These are phyloP conservation scores for Diaporthe citri DNA, from an alignment of 2,329 filamentous ascomycete genomes.

Conservation along the genomic window DNA sequence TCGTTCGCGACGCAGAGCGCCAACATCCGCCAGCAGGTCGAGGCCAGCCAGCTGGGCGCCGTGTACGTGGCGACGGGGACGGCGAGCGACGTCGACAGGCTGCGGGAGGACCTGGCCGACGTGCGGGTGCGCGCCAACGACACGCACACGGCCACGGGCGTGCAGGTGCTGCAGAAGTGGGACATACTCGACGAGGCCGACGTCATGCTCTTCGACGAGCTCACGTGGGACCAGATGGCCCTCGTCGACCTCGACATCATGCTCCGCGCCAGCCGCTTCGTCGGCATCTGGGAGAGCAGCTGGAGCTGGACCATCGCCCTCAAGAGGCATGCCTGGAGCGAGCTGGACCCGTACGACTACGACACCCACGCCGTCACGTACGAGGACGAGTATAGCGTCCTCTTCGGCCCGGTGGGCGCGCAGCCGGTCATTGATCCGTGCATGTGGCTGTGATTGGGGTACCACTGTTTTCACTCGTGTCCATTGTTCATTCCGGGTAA, in stretches of 20 bases:
- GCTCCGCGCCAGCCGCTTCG: constrained; percentile 38
- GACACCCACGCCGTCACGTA: constrained; percentile 22
- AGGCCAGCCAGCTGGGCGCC: constrained; percentile 28
- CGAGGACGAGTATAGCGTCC: constrained; percentile 35
- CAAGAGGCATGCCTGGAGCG: constrained; percentile 37
- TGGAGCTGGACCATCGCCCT: constrained; percentile 39
- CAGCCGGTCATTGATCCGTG: constrained; percentile 36
- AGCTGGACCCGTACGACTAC: constrained; percentile 29
- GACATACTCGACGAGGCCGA: constrained; percentile 37
- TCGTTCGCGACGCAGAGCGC: constrained; percentile 31
- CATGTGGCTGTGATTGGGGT: constrained; percentile 23
- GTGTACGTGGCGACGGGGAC: constrained; percentile 40
- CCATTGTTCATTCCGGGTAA: not conserved
- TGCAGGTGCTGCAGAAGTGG: constrained; percentile 39
- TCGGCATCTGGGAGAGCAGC: constrained; percentile 41
- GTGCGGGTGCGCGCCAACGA: constrained; percentile 28
- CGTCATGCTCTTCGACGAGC: constrained; percentile 35
- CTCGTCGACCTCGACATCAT: constrained; percentile 40
- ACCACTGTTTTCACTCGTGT: not conserved
- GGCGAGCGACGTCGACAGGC: constrained; percentile 35
- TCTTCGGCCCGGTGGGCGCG: constrained; percentile 19
- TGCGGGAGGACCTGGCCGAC: constrained; percentile 10
- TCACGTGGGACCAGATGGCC: constrained; percentile 40
- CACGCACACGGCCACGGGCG: not conserved
- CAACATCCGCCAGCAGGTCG: constrained; percentile 30